These are phyloP conservation scores for Colletotrichum cereale DNA, from an alignment of 2,329 filamentous ascomycete genomes.

Conservation along the genomic window DNA sequence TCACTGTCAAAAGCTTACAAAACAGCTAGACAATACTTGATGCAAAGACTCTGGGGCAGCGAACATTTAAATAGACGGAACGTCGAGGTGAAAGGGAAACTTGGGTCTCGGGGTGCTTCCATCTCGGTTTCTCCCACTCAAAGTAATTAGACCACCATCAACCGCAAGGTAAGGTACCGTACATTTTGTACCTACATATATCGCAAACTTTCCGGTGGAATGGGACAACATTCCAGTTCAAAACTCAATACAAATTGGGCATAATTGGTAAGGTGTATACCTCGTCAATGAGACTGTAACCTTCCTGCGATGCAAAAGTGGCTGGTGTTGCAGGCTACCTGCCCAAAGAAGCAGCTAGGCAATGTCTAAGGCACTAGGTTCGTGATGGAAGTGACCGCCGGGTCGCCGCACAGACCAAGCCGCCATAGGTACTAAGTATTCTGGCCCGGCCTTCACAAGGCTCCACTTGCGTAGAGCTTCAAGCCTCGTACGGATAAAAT, in stretches of 20 bases:
- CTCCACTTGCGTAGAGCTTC: constrained; percentile 38
- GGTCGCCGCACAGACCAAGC: constrained; percentile 31
- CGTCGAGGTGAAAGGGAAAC: neutral
- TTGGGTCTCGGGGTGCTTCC: neutral
- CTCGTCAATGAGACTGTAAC: neutral
- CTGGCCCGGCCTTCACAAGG: constrained; percentile 18
- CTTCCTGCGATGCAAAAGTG: neutral
- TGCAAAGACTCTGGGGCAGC: neutral
- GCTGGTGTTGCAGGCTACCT: constrained; percentile 3
- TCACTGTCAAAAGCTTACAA: neutral
- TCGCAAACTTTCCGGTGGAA: neutral
- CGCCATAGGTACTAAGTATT: no score
- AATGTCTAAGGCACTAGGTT: constrained; percentile 18
- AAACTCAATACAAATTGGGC: neutral
- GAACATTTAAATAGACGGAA: neutral
- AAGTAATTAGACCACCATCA: neutral
- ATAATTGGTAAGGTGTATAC: neutral
- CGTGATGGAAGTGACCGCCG: constrained; percentile 10
- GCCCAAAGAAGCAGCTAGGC: constrained; percentile 5
- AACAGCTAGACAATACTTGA: neutral
- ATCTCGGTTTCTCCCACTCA: neutral
- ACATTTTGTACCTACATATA: no score
- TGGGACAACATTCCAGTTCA: neutral
- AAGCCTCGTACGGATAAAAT: constrained; percentile 37
- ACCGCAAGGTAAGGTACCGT: neutral